These are phyloP conservation scores for Nakazawaea ernobii DNA, from an alignment of 805 yeast genomes.

Conservation along the genomic window DNA sequence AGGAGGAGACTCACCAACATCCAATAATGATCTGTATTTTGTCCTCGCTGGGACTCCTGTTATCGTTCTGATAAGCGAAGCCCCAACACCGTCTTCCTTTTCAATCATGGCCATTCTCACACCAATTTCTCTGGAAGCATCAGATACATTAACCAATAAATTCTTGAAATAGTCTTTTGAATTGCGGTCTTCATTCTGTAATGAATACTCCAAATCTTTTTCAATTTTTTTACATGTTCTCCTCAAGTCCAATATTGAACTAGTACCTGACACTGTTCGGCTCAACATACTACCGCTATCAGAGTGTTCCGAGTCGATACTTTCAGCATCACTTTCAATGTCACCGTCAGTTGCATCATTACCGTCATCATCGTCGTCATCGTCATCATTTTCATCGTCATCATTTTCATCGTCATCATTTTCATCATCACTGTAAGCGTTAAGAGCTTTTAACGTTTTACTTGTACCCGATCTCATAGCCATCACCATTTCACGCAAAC, in stretches of 20 bases:
- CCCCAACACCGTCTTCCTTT: slow-evolving; percentile 29
- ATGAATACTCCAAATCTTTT: slow-evolving; percentile 19
- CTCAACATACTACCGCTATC: neutral
- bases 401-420: slow-evolving; percentile 11
- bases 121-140: slow-evolving; percentile 27
- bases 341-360: slow-evolving; percentile 16
- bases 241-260: slow-evolving; percentile 16
- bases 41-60: slow-evolving; percentile 32
- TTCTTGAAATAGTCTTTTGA: slow-evolving; percentile 25
- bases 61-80: slow-evolving; percentile 29
- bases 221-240: slow-evolving; percentile 20
- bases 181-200: slow-evolving; percentile 16
- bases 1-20: slow-evolving; percentile 2
- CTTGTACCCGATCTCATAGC: slow-evolving; percentile 5
- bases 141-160: slow-evolving; percentile 22
- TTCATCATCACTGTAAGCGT: slow-evolving; percentile 3
- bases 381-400: slow-evolving; percentile 12
- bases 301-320: slow-evolving; percentile 6
- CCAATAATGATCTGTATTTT: slow-evolving; percentile 5
- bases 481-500: slow-evolving; percentile 5
- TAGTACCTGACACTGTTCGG: slow-evolving; percentile 1
- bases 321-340: slow-evolving; percentile 16
- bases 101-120: slow-evolving; percentile 31
- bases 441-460: neutral
- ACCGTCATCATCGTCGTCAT: slow-evolving; percentile 13